Base-by-base conservation (phyloP, 352 stramenopile species). In the Pythium dissimile region DNA sequence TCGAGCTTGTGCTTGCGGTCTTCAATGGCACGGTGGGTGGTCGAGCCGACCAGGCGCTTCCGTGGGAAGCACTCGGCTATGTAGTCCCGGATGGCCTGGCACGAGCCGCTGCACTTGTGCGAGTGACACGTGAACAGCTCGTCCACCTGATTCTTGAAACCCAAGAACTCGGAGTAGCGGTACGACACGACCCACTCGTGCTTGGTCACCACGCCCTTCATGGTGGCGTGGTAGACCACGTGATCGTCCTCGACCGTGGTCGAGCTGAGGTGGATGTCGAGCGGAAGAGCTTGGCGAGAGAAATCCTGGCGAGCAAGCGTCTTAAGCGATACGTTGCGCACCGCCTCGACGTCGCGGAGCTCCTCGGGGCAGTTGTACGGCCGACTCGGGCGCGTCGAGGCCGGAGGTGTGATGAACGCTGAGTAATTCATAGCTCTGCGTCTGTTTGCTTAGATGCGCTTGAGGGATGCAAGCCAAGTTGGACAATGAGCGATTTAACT, bases 11-110 rank as follows among this genome's bases (percentile, higher is more conserved):
- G 58, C 53, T 80, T 77, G 51, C 79, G 76, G 45, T 81, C 67
- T 7, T 56, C 57, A 30, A 83, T 65, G 3, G 65, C 62, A 26
- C 66, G 51, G 0, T 37, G 20, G 7, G 65, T 75, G n/a, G 62
- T 75, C 6, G 71, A 84, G 28, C 71, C 59, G 24, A 80, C 59
- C 6, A 83, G 53, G 16, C 76, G 73, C 55, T 81, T 84, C 61
- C 73, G 73, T 20, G 80, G 80, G 52, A 89, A 89, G 49, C 73
- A 87, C 46, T 71, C 66, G 11, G 62, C 38, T 16, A 86, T 34
- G 61, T 77, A 86, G 57, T 89, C 77, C 31, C 77, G 77, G 42
- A 89, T 83, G 41, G 80, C 80, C 54, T 88, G 67, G 46, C 80
- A 89, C 41, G 80, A 87, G 23, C 80, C 80, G 7, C 49, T 72